Evolutionary conservation across 73 alveolate species (phyloP).

Genomic region (Paramecium sexaurelia): DNA sequence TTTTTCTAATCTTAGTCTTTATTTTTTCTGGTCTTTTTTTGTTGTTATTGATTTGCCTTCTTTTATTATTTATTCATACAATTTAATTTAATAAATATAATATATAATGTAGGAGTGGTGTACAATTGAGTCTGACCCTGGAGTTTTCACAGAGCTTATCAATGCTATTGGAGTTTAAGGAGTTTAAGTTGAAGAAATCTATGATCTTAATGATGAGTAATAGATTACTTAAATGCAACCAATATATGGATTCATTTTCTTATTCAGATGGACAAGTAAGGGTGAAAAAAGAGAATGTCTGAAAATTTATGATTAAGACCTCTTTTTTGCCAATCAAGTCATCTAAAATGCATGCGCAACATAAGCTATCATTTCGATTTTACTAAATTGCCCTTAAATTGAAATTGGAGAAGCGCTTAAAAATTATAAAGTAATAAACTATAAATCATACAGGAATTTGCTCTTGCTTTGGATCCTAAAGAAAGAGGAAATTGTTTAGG

Average conservation of each 20-base stretch:
- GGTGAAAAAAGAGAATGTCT: conserved; percentile 82
- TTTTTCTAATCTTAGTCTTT: not conserved
- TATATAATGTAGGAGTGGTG: conserved; percentile 83
- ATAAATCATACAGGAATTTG: conserved; percentile 57
- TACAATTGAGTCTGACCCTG: conserved; percentile 95
- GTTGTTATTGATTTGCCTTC: not conserved
- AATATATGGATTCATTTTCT: conserved; percentile 91
- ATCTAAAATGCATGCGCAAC: conserved; percentile 97
- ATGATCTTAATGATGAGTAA: conserved; percentile 85
- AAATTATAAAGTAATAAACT: conserved; percentile 74
- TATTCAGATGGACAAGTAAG: conserved; percentile 85
- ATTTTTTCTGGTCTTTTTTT: not conserved
- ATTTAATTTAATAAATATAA: not conserved
- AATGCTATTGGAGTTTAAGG: conserved; percentile 93
- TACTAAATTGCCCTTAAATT: conserved; percentile 85
- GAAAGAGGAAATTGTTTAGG: conserved; percentile 88
- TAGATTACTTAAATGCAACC: conserved; percentile 76
- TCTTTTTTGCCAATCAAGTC: conserved; percentile 95
- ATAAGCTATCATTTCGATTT: conserved; percentile 89
- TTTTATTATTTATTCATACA: not conserved
- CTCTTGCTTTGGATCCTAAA: conserved; percentile 81
- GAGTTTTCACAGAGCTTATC: conserved; percentile 93
- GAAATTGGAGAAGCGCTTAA: conserved; percentile 92
- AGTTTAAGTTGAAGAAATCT: conserved; percentile 93
- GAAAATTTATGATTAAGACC: conserved; percentile 86